Percentiles rank a stretch among this genome's conserved stretches.
Conservation (phyloP, 1,139 yeast species). For the Diutina pseudorugosa region DNA sequence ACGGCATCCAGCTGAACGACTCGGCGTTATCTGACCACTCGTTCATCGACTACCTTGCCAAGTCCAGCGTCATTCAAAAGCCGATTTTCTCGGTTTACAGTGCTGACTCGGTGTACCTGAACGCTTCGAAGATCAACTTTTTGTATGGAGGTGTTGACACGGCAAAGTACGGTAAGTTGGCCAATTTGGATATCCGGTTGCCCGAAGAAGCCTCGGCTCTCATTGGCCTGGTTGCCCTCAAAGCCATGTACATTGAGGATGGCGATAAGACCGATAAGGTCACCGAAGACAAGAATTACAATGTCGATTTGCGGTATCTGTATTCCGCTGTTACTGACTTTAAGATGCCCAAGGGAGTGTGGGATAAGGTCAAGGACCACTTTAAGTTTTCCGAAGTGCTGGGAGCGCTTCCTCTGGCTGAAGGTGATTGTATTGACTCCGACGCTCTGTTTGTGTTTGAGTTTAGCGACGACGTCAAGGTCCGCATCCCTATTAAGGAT, state of each 20-base stretch:
- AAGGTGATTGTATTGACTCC: neutral
- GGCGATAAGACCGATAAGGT: neutral
- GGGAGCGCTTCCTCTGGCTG: neutral
- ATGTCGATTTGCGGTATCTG: neutral
- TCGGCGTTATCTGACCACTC: neutral
- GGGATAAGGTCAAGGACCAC: neutral
- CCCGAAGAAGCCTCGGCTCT: neutral
- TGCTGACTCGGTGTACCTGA: neutral
- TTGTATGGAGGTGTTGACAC: neutral
- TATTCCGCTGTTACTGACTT: constrained; percentile 3
- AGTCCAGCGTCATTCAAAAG: neutral
- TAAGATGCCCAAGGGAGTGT: neutral
- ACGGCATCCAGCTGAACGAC: neutral
- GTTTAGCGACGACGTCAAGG: neutral
- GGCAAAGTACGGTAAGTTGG: neutral
- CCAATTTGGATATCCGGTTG: neutral
- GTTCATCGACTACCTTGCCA: neutral
- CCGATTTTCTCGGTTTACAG: neutral
- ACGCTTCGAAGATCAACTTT: neutral
- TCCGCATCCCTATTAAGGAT: neutral
- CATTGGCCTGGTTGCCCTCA: neutral
- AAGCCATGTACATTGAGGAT: neutral
- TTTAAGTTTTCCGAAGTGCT: neutral
- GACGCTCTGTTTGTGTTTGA: constrained; percentile 1
- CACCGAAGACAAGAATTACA: neutral